Evolutionary conservation across 805 yeast species (phyloP).

Genomic region (Yamadazyma philogaea): DNA sequence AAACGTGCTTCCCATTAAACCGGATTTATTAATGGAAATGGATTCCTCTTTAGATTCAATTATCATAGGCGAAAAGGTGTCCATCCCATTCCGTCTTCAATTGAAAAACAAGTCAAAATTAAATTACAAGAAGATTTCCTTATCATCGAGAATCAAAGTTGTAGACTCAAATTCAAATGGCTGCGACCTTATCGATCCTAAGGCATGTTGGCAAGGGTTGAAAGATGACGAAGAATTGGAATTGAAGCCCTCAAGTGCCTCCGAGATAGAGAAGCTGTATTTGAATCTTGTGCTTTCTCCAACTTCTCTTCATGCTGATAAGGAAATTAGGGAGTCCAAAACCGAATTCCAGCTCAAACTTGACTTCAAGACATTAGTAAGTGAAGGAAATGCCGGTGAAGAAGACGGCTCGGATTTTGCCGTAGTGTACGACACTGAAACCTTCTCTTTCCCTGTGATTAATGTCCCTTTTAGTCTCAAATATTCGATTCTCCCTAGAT

Average conservation of each 20-base stretch:
- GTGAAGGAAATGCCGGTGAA: conserved; percentile 16
- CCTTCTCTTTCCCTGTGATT: conserved; percentile 22
- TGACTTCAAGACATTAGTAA: conserved; percentile 24
- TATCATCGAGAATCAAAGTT: conserved; percentile 22
- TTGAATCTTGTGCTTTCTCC: conserved; percentile 24
- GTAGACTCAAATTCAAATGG: conserved; percentile 4
- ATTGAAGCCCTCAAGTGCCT: conserved; percentile 16
- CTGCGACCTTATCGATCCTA: conserved; percentile 11
- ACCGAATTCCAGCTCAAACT: conserved; percentile 13
- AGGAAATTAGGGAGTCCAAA: conserved; percentile 13
- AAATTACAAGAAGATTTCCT: conserved; percentile 18
- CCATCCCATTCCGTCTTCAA: conserved; percentile 19
- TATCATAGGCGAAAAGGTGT: conserved; percentile 31
- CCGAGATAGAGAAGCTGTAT: not conserved
- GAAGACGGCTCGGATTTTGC: conserved; percentile 2
- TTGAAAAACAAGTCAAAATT: conserved; percentile 17
- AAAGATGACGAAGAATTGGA: conserved; percentile 41
- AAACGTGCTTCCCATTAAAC: conserved; percentile 23
- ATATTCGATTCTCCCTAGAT: conserved; percentile 25
- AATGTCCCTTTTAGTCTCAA: conserved; percentile 22
- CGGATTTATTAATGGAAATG: conserved; percentile 19
- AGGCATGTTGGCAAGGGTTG: conserved; percentile 30
- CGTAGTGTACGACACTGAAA: conserved; percentile 24
- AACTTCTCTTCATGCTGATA: conserved; percentile 16
- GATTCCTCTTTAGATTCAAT: conserved; percentile 13